Base-by-base conservation (phyloP, 345 rosid species). In the Streptanthus diversifolius region DNA sequence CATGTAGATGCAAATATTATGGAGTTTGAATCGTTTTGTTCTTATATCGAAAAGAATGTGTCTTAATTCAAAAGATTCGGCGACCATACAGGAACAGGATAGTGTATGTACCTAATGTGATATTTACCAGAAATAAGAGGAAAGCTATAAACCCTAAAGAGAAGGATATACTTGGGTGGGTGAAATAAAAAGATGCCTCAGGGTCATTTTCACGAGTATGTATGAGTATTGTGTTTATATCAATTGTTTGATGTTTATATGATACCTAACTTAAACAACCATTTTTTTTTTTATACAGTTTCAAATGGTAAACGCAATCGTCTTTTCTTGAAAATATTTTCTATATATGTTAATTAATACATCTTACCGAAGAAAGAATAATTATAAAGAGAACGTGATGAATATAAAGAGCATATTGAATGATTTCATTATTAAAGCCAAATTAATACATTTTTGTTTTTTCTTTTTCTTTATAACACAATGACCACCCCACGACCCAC, bases 191-290 rank as follows among this genome's bases (percentile, higher is more conserved):
- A 40, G 8, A 57, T 7, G 70, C 70, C 63, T 72, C 17, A 3
- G 10, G 47, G 45, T 63, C 47, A 32, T 11, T 72, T 63, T 53
- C 63, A 63, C 43, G 44, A 27, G 0, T 39, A 62, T 61, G 19
- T 47, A 14, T 36, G 8, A 15, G 40, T 24, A 25, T 24, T 27
- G 2, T 49, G 55, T 22, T 49, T 49, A 49, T 49, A 61, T 60
- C 6, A 18, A 15, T 36, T 24, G 29, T 32, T 48, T 17, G 25
- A 62, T 48, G 41, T 61, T n/a, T 9, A 72, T 72, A 45, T 72
- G 55, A n/a, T 53, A 63, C 70, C 37, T 63, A 72, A 72, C 63
- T 12, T 58, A 4, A 32, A 27, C 36, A 53, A 53, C 25, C 7
- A 3, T 35, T 45, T 58, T 12, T 35, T 35, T 45, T 58, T 12